Evolutionary conservation across 306 rosid species (phyloP).

Genomic region (Pyrus betulifolia): DNA sequence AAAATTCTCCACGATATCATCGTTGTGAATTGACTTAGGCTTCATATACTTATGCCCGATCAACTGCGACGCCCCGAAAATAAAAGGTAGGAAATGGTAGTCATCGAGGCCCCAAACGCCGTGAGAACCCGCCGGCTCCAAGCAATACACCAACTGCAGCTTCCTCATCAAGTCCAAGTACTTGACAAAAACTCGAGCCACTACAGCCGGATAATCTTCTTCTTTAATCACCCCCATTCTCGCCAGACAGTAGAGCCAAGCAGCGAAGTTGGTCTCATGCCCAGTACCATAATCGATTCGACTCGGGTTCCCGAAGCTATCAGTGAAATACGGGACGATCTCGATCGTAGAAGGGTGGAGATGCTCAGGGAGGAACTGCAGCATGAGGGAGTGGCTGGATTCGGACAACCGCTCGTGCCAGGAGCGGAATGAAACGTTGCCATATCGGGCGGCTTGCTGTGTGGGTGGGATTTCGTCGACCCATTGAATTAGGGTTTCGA

Average conservation of each 20-base stretch:
- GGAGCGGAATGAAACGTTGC: conserved; percentile 63
- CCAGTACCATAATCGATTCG: conserved; percentile 95
- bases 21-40: conserved; percentile 88
- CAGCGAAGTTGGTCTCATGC: conserved; percentile 88
- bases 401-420: conserved; percentile 57
- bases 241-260: conserved; percentile 80
- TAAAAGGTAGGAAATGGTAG: conserved; percentile 75
- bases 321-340: conserved; percentile 63
- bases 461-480: conserved; percentile 73
- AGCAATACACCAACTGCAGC: conserved; percentile 61
- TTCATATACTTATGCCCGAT: conserved; percentile 89
- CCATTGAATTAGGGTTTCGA: conserved; percentile 60
- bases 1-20: conserved; percentile 80
- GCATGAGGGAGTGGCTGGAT: conserved; percentile 42
- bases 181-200: conserved; percentile 61
- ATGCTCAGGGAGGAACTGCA: conserved; percentile 43
- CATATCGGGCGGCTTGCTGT: conserved; percentile 69
- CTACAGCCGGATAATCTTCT: conserved; percentile 66
- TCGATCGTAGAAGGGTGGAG: conserved; percentile 44
- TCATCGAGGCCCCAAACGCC: conserved; percentile 99
- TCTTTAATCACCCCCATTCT: conserved; percentile 58
- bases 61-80: conserved; percentile 90
- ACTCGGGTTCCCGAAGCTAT: conserved; percentile 73
- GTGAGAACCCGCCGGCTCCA: conserved; percentile 98
- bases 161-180: conserved; percentile 87